A percentile compares a stretch with the other conserved stretches of the same genome.
Conservation (phyloP, 2,329 filamentous ascomycete species). For the Dactylonectria macrodidyma region DNA sequence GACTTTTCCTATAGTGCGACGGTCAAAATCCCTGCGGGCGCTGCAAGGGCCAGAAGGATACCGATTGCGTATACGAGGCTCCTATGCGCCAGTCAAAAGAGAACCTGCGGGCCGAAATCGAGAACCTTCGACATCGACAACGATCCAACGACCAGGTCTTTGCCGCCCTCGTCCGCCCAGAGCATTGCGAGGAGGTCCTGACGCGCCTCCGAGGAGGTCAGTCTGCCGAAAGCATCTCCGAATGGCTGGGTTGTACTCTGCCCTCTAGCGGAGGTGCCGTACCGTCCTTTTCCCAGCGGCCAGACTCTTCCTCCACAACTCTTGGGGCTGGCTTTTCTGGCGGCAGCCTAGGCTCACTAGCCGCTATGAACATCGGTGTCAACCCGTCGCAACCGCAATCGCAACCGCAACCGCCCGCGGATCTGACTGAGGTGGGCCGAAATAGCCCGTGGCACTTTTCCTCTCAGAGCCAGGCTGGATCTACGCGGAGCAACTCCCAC, state of each 20-base stretch:
- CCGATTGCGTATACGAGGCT: slow-evolving; percentile 73
- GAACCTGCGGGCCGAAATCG: slow-evolving; percentile 72
- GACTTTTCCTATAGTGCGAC: slow-evolving; percentile 65
- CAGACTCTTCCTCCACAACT: too few species aligned
- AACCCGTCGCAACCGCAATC: too few species aligned
- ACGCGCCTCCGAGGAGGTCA: slow-evolving; percentile 68
- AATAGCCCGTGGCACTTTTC: slow-evolving; percentile 66
- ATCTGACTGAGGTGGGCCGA: slow-evolving; percentile 58
- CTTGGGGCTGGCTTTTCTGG: too few species aligned
- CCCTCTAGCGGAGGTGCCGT: slow-evolving; percentile 51
- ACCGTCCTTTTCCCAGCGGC: slow-evolving; percentile 48
- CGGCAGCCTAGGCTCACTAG: too few species aligned
- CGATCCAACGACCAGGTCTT: slow-evolving; percentile 70
- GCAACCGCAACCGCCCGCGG: slow-evolving; percentile 48
- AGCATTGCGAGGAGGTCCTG: slow-evolving; percentile 69
- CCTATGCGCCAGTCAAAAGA: slow-evolving; percentile 77
- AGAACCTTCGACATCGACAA: slow-evolving; percentile 68
- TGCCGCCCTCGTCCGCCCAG: slow-evolving; percentile 65
- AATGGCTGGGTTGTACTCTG: slow-evolving; percentile 62
- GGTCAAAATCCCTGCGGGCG: slow-evolving; percentile 69
- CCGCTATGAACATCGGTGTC: too few species aligned
- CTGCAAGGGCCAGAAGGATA: slow-evolving; percentile 68
- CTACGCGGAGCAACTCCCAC: slow-evolving; percentile 63
- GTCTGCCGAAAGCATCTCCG: slow-evolving; percentile 68
- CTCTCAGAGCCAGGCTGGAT: slow-evolving; percentile 61